Evolutionary conservation across 495 filamentous ascomycete genomes (phyloP), one percentile per base, ranked within the genome.

Genomic region (Peziza echinospora): DNA sequence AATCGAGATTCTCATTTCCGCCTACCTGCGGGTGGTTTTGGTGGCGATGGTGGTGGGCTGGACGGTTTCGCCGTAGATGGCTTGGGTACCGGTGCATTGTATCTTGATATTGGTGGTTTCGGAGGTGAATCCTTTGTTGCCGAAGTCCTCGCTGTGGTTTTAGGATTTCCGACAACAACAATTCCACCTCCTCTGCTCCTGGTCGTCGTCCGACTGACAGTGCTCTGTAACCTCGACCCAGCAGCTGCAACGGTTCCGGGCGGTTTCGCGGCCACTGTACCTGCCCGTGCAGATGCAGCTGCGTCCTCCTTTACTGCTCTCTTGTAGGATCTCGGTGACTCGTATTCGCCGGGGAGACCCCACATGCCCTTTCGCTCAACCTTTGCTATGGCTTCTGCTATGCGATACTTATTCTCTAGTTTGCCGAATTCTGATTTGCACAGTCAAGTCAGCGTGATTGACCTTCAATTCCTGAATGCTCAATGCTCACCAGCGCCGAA

Each of bases 311-410:
- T 65, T 50, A 62, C 56, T 13, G 62, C 51, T 25, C 65, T 79
- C 68, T 97, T 97, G 60, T 82, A 97, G 41, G n/a, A 17, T 79
- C 80, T 46, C 83, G 68, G 24, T 86, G 89, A 61, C 75, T 89
- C 63, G 93, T 83, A 75, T 72, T 37, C 66, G 67, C 51, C 69
- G 68, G 51, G 55, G 16, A 59, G 64, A 25, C 47, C 61, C 87
- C 89, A 96, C 65, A 97, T 77, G 2, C 89, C 89, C 52, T 65
- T 71, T 47, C 71, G 72, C 57, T 65, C 69, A 52, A 54, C 57
- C 67, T 76, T 82, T 2, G 91, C 86, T 63, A 63, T 63, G 57
- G 58, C 69, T 63, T 96, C 85, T 1, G 78, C 78, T 17, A 63
- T 64, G 49, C 75, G 66, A 60, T 93, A 96, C 47, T 67, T 67